Base-by-base conservation (phyloP, 192 early-diverging fungal genomes). In the Coemansia javaensis region DNA sequence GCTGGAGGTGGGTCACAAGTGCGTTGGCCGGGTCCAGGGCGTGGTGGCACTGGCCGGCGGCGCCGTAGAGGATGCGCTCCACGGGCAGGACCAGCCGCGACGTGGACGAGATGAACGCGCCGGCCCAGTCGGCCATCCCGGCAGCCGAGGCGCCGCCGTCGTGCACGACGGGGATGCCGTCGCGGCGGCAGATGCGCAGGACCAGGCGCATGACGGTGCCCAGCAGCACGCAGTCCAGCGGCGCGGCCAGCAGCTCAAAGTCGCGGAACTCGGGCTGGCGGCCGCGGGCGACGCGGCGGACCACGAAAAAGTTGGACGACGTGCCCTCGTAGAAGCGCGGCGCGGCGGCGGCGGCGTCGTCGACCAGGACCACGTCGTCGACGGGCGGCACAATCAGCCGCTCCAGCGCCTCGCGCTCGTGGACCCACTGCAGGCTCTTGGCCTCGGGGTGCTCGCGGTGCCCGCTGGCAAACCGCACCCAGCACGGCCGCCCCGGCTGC, bases 201-300 rank as follows among this genome's bases (percentile, higher is more conserved):
- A 75, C 65, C 44, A 64, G 51, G 31, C 60, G 63, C 72, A 75
- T 67, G 5, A 75, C 34, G 0, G 72, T 75, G 22, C 72, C 72
- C 36, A 68, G 43, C 4, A 75, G 45, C 40, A 75, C 72, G 37
- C 40, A 40, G 35, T 56, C 53, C 27, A 47, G 34, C 11, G 72
- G 65, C 13, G 72, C 72, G 13, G 59, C 57, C 16, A 63, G 15
- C 22, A 75, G 44, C 35, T 75, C 47, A 17, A 38, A 67, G 9
- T 55, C 36, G 9, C 36, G 23, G 50, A 49, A 58, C 17, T 38
- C 50, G 7, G 49, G 50, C n/a, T 32, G 22, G 7, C 23, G 30
- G 7, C 24, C 47, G 6, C 11, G 20, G 1, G 31, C 24, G 13
- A 39, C 20, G 3, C 45, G 40, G 18, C 61, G 37, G 6, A 56